Percentiles rank a stretch among this genome's conserved stretches.
Conservation (phyloP, 106 monocot genomes). For the Alisma plantagoaquatica region DNA sequence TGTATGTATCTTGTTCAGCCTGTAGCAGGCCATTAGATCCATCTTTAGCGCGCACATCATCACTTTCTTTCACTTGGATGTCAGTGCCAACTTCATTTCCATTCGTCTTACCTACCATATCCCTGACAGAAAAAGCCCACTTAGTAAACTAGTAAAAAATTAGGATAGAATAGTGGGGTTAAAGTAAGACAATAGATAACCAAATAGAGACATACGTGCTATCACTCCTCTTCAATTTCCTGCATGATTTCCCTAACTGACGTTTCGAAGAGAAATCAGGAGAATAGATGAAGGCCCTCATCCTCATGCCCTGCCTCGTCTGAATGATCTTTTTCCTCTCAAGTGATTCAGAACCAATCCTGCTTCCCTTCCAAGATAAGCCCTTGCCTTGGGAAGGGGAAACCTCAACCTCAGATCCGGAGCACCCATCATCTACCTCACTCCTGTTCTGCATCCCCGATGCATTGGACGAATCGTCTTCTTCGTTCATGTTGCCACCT, state of each 20-base stretch:
- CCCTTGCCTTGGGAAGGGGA: slow-evolving; percentile 24
- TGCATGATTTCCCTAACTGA: slow-evolving; percentile 68
- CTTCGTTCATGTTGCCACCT: slow-evolving; percentile 8
- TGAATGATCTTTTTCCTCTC: slow-evolving; percentile 48
- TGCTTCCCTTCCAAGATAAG: slow-evolving; percentile 70
- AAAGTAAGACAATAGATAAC: too few relatives aligned
- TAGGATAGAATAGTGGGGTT: too few relatives aligned
- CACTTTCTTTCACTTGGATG: too few relatives aligned
- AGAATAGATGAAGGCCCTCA: slow-evolving; percentile 14
- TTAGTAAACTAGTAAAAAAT: too few relatives aligned
- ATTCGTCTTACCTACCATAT: background rate
- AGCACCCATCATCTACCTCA: slow-evolving; percentile 49
- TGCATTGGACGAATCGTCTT: slow-evolving; percentile 23
- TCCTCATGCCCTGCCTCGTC: slow-evolving; percentile 33
- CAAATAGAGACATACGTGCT: slow-evolving; percentile 21
- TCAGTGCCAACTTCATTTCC: too few relatives aligned
- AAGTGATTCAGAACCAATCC: slow-evolving; percentile 25
- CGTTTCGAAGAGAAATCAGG: slow-evolving; percentile 44
- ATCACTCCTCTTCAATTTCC: slow-evolving; percentile 46
- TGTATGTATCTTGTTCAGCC: background rate
- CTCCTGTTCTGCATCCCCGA: slow-evolving; percentile 27
- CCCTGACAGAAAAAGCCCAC: background rate
- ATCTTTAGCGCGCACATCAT: too few relatives aligned
- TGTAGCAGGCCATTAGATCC: background rate
- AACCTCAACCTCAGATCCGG: slow-evolving; percentile 39